A percentile compares a stretch with the other conserved stretches of the same genome.
Evolutionary conservation across 2,329 filamentous ascomycete genomes (phyloP).

Genomic region (Cercospora beticola): DNA sequence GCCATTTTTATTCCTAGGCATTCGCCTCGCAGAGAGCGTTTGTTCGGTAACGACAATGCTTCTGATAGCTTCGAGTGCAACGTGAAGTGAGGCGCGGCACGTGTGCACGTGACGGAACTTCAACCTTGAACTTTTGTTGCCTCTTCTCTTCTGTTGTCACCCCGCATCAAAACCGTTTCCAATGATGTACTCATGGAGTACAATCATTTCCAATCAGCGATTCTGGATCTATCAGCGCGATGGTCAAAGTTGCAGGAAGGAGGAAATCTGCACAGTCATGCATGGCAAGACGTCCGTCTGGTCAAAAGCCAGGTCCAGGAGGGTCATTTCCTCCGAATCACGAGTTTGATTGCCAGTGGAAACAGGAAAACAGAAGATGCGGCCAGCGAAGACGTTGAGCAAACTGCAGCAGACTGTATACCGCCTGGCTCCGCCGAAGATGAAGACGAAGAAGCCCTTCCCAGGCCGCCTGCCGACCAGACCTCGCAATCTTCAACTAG

Average conservation of each 20-base stretch:
- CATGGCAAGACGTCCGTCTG: not conserved
- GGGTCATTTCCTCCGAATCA: not conserved
- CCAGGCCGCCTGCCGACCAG: not conserved
- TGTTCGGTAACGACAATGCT: not conserved
- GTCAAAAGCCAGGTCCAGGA: not conserved
- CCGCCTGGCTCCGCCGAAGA: not conserved
- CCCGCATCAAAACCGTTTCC: not conserved
- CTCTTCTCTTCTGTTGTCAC: not conserved
- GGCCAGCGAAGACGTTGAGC: not conserved
- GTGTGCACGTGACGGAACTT: not conserved
- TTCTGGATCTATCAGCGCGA: not conserved
- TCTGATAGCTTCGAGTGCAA: not conserved
- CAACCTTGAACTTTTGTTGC: not conserved
- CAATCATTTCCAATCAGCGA: not conserved
- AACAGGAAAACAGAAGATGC: not conserved
- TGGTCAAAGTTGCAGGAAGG: not conserved
- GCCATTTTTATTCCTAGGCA: not conserved
- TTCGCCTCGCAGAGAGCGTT: not conserved
- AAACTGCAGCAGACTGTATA: not conserved
- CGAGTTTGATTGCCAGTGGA: not conserved
- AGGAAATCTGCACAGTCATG: not conserved
- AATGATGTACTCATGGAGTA: not conserved
- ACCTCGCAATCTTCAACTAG: not conserved
- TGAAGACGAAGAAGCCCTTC: slow-evolving; percentile 1
- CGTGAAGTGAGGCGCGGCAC: not conserved